Conservation (phyloP, 1,284 basidiomycete genomes). For the Apiotrichum siamense region DNA sequence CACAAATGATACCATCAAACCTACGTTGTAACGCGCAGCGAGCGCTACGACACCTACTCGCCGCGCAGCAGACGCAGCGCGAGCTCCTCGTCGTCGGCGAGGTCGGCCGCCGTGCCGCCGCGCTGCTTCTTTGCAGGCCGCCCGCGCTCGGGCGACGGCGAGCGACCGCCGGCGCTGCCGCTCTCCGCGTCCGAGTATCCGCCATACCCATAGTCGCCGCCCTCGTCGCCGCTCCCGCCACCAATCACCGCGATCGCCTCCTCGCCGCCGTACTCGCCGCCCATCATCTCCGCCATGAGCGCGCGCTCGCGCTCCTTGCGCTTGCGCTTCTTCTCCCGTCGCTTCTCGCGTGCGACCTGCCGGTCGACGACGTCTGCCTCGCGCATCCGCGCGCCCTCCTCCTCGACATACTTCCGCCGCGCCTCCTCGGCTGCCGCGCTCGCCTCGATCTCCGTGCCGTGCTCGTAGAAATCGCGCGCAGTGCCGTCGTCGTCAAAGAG, state of each 20-base stretch:
- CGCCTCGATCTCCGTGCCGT: conserved; percentile 61
- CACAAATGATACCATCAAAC: too few relatives aligned
- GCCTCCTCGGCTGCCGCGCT: conserved; percentile 61
- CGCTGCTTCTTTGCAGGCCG: conserved; percentile 14
- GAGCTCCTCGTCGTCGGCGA: conserved; percentile 46
- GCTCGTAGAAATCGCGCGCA: conserved; percentile 72
- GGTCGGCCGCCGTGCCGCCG: conserved; percentile 11
- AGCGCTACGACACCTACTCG: too few relatives aligned
- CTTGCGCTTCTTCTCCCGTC: conserved; percentile 74
- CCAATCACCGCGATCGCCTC: conserved; percentile 21
- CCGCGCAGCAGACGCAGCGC: conserved; percentile 41
- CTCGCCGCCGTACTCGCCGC: conserved; percentile 4
- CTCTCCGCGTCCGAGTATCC: background rate
- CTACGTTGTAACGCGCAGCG: too few relatives aligned
- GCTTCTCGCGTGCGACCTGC: conserved; percentile 78
- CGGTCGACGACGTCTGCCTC: conserved; percentile 69
- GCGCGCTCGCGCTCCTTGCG: conserved; percentile 77
- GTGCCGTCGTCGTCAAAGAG: conserved; percentile 81
- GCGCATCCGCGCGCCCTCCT: conserved; percentile 65
- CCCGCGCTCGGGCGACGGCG: conserved; percentile 12
- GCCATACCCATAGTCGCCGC: conserved; percentile 8
- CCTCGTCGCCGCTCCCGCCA: conserved; percentile 15
- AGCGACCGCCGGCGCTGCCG: conserved; percentile 3
- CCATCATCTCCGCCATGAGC: conserved; percentile 30
- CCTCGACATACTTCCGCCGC: conserved; percentile 63